Evolutionary conservation across 768 basidiomycete genomes (phyloP).

Genomic region (Mycena leptocephala): DNA sequence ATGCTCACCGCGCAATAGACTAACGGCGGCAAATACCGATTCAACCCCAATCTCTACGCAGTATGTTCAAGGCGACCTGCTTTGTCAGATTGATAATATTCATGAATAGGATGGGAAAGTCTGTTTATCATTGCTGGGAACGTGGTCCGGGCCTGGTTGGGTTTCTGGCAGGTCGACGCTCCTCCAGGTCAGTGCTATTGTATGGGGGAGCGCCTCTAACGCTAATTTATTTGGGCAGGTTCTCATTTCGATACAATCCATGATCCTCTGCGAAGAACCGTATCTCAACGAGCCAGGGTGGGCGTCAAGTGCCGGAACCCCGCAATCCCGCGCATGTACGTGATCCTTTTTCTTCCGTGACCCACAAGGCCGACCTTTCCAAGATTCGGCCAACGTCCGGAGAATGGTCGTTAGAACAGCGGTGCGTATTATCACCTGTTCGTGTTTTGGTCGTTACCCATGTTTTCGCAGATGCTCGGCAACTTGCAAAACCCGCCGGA

Average conservation of each 20-base stretch:
- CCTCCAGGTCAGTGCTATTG: slow-evolving; percentile 72
- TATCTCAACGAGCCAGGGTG: slow-evolving; percentile 95
- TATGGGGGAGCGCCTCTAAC: neutral
- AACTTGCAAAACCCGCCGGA: slow-evolving; percentile 88
- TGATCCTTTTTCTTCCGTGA: neutral
- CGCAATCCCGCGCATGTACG: slow-evolving; percentile 85
- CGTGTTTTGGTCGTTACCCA: neutral
- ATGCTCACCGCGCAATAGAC: slow-evolving; percentile 63
- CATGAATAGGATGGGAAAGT: slow-evolving; percentile 89
- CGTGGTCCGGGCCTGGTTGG: slow-evolving; percentile 97
- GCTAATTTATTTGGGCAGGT: slow-evolving; percentile 73
- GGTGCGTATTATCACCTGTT: slow-evolving; percentile 57
- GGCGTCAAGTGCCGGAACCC: slow-evolving; percentile 81
- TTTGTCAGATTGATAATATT: slow-evolving; percentile 17
- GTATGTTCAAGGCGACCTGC: slow-evolving; percentile 57
- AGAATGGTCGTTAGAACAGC: slow-evolving; percentile 94
- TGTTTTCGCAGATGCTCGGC: slow-evolving; percentile 78
- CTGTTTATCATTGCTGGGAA: slow-evolving; percentile 91
- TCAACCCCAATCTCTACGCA: slow-evolving; percentile 96
- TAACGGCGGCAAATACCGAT: slow-evolving; percentile 89
- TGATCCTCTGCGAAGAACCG: slow-evolving; percentile 96
- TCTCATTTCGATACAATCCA: slow-evolving; percentile 95
- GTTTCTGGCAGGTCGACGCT: slow-evolving; percentile 91
- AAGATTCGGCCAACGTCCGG: slow-evolving; percentile 93
- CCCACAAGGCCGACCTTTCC: slow-evolving; percentile 17